Conservation (phyloP, 1,284 basidiomycete genomes). For the Termitomyces sp. region DNA sequence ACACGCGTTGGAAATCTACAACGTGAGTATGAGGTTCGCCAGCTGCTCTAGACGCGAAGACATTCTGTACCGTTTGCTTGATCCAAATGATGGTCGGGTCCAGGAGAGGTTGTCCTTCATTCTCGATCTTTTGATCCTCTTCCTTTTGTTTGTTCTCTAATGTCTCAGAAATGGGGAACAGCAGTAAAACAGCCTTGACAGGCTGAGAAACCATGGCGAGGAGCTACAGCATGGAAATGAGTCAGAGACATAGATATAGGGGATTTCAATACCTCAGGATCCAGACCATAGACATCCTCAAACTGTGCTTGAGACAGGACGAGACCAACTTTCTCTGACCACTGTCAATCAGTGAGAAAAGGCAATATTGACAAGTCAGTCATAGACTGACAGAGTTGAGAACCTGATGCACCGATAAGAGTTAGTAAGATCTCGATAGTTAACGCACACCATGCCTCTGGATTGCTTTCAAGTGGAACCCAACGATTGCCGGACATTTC, state of each 20-base stretch:
- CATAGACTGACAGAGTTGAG: constrained; percentile 41
- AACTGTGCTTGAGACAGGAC: constrained; percentile 56
- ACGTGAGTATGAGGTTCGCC: neutral
- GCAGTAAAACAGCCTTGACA: constrained; percentile 74
- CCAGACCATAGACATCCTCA: constrained; percentile 79
- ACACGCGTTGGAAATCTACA: constrained; percentile 83
- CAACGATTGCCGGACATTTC: constrained; percentile 33
- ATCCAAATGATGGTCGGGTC: constrained; percentile 68
- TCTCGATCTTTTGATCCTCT: constrained; percentile 52
- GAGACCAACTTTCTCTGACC: constrained; percentile 74
- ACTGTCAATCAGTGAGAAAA: constrained; percentile 41
- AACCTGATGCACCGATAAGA: constrained; percentile 34
- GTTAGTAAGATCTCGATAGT: neutral
- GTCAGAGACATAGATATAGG: neutral
- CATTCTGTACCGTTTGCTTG: constrained; percentile 62
- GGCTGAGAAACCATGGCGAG: constrained; percentile 65
- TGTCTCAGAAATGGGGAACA: constrained; percentile 68
- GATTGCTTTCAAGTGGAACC: constrained; percentile 77
- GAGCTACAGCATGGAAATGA: constrained; percentile 41
- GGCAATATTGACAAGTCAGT: neutral
- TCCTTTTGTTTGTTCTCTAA: constrained; percentile 47
- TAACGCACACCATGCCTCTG: constrained; percentile 44
- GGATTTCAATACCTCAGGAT: constrained; percentile 50
- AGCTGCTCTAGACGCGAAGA: neutral
- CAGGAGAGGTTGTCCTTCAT: constrained; percentile 46